Conservation (phyloP, 352 stramenopile species). For the Thalassiosira mediterranea region DNA sequence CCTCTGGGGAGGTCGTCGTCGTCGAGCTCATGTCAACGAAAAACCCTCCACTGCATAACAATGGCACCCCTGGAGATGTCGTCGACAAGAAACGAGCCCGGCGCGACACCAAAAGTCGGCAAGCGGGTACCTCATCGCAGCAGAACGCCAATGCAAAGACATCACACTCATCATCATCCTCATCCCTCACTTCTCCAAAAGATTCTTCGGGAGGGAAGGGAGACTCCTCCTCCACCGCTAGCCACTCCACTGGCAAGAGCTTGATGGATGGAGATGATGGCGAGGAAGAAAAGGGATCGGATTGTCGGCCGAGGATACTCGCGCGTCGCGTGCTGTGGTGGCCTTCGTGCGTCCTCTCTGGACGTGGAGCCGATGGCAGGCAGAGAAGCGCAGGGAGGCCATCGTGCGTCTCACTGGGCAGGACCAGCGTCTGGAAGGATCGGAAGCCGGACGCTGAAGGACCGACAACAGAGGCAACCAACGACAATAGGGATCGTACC, state of each 20-base stretch:
- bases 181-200: not conserved
- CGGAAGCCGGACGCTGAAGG: not conserved
- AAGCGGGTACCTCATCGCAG: not conserved
- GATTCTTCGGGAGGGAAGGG: not conserved
- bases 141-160: not conserved
- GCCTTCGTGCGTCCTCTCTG: conserved; percentile 43
- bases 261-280: conserved; percentile 11
- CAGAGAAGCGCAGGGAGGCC: conserved; percentile 13
- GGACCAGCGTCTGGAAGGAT: conserved; percentile 35
- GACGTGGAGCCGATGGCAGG: not conserved
- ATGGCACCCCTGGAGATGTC: not conserved
- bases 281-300: conserved; percentile 32
- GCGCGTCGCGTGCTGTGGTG: conserved; percentile 47
- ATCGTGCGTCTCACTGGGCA: conserved; percentile 47
- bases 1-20: conserved; percentile 39
- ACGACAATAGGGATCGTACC: not conserved
- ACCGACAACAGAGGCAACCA: not conserved
- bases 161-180: not conserved
- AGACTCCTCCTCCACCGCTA: not conserved
- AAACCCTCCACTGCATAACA: conserved; percentile 24
- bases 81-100: not conserved
- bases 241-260: not conserved
- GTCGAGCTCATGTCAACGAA: conserved; percentile 57
- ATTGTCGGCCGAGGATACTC: conserved; percentile 42
- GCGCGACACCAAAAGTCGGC: not conserved